Evolutionary conservation across 2,329 filamentous ascomycete genomes (phyloP).

Genomic region (Pseudopithomyces chartarum): DNA sequence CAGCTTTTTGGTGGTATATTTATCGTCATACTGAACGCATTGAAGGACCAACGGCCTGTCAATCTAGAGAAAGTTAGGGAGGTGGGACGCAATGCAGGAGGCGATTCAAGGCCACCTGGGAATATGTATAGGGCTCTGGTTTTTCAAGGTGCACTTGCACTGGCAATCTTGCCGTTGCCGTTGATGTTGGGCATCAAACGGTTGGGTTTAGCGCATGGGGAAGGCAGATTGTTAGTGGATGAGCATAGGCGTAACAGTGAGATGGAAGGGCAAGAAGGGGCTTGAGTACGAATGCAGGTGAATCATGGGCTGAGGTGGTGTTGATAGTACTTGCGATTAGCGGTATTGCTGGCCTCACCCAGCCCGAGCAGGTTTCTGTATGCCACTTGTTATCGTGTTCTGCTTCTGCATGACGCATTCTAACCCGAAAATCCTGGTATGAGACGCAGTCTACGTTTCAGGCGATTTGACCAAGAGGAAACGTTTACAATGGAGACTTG

Average conservation of each 20-base stretch:
- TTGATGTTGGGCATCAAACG: conserved; percentile 65
- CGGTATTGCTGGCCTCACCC: neutral
- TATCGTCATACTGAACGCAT: conserved; percentile 78
- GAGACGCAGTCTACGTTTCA: neutral
- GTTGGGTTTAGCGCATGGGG: conserved; percentile 60
- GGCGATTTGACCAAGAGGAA: neutral
- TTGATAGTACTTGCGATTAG: neutral
- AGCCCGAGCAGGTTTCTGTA: neutral
- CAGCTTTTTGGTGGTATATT: conserved; percentile 86
- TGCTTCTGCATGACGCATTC: neutral
- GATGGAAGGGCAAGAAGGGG: conserved; percentile 18
- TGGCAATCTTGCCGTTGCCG: conserved; percentile 69
- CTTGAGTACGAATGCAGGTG: conserved; percentile 24
- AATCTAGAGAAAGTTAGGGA: conserved; percentile 35
- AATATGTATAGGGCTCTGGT: conserved; percentile 79
- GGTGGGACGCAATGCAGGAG: conserved; percentile 22
- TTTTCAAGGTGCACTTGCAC: conserved; percentile 75
- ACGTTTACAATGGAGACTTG: neutral
- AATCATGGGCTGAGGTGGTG: neutral
- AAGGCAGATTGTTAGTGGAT: conserved; percentile 41
- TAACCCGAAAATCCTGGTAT: neutral
- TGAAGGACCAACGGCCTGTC: conserved; percentile 54
- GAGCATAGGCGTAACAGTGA: conserved; percentile 25
- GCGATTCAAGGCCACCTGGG: conserved; percentile 57
- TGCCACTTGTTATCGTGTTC: no score